Conservation (phyloP, 805 yeast genomes). For the Isabelozyma heimii region DNA sequence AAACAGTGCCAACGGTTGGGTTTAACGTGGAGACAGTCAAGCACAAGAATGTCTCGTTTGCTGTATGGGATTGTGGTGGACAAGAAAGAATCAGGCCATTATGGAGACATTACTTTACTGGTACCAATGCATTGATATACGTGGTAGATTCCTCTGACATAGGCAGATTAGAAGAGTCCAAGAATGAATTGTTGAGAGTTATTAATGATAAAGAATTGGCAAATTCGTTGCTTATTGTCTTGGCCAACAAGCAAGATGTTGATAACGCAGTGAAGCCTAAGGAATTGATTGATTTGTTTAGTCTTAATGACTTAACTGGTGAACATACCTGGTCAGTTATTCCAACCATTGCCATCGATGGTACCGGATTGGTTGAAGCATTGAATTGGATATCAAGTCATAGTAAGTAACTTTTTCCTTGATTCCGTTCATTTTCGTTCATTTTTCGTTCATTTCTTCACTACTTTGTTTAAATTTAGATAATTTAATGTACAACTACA, state of each 20-base stretch:
- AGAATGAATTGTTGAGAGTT: slow-evolving; percentile 72
- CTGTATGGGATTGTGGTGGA: slow-evolving; percentile 96
- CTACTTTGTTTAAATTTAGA: not conserved
- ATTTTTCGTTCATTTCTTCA: no score
- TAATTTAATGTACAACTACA: not conserved
- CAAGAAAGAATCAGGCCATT: slow-evolving; percentile 88
- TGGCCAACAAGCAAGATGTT: slow-evolving; percentile 87
- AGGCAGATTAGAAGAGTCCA: slow-evolving; percentile 72
- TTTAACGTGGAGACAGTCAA: slow-evolving; percentile 88
- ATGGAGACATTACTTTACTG: slow-evolving; percentile 95
- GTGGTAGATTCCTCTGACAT: slow-evolving; percentile 83
- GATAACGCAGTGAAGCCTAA: slow-evolving; percentile 71
- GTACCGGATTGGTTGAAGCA: slow-evolving; percentile 87
- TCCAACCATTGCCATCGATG: slow-evolving; percentile 86
- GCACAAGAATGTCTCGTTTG: slow-evolving; percentile 77
- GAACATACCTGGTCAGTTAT: slow-evolving; percentile 85
- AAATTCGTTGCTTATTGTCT: slow-evolving; percentile 73
- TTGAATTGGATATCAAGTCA: slow-evolving; percentile 81
- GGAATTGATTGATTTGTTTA: slow-evolving; percentile 72
- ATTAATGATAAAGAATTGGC: slow-evolving; percentile 81
- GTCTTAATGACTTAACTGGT: slow-evolving; percentile 57
- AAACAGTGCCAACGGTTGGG: slow-evolving; percentile 91
- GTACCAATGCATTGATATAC: slow-evolving; percentile 86
- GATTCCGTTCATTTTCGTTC: not conserved
- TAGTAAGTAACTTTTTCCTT: slow-evolving; percentile 23